Conservation (phyloP, 768 basidiomycete species). For the Gyrodon lividus region DNA sequence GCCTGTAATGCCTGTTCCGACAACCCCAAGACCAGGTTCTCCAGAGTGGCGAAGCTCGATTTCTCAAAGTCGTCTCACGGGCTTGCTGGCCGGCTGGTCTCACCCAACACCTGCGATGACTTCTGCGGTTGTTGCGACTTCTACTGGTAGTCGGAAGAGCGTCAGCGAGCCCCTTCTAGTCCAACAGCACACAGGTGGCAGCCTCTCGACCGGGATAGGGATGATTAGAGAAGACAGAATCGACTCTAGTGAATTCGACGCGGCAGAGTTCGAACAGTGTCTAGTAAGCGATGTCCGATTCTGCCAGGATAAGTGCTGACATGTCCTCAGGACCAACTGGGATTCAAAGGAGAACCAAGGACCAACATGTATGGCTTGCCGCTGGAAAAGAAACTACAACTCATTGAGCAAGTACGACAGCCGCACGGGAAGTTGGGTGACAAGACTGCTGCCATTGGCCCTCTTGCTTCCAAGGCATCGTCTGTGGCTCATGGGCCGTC, state of each 20-base stretch:
- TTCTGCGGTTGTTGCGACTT: constrained; percentile 24
- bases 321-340: constrained; percentile 61
- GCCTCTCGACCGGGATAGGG: constrained; percentile 21
- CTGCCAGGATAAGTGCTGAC: constrained; percentile 5
- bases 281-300: constrained; percentile 47
- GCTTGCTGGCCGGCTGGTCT: constrained; percentile 66
- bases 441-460: constrained; percentile 30
- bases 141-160: constrained; percentile 49
- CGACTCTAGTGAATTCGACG: constrained; percentile 34
- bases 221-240: constrained; percentile 32
- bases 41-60: constrained; percentile 54
- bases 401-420: constrained; percentile 57
- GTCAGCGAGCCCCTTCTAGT: constrained; percentile 73
- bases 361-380: constrained; percentile 61
- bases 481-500: constrained; percentile 60
- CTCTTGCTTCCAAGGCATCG: constrained; percentile 33
- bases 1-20: constrained; percentile 18
- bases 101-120: constrained; percentile 43
- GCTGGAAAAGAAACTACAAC: constrained; percentile 59
- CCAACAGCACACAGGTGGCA: constrained; percentile 42
- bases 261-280: constrained; percentile 61
- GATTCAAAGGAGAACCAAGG: constrained; percentile 69
- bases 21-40: constrained; percentile 25
- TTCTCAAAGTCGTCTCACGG: constrained; percentile 61
- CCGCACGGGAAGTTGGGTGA: constrained; percentile 35